Percentiles rank a stretch among this genome's conserved stretches.
phyloP scores from a whole-genome alignment of 371 early-diverging fungal genomes.

The Apophysomyces trapeziformis region DNA sequence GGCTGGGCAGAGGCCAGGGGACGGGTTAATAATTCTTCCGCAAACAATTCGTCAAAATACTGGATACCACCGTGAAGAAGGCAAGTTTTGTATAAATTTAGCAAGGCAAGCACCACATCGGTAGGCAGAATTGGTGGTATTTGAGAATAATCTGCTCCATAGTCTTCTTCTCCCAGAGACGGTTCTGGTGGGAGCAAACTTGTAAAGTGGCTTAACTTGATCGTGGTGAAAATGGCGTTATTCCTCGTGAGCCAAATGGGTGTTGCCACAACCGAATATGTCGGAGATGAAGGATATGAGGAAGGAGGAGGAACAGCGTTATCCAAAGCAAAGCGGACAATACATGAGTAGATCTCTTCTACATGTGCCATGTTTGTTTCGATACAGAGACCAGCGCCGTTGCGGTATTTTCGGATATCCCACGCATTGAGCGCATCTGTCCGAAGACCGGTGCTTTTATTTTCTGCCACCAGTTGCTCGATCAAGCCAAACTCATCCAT shows the following conservation, averaged over 20 bases:
- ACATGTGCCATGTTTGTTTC: constrained; percentile 47
- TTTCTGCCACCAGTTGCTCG: constrained; percentile 33
- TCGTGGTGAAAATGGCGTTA: constrained; percentile 42
- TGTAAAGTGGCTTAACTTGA: constrained; percentile 47
- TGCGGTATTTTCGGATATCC: constrained; percentile 22
- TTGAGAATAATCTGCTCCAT: constrained; percentile 14
- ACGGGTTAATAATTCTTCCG: constrained; percentile 20
- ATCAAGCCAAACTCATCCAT: constrained; percentile 41
- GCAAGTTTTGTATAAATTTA: constrained; percentile 42
- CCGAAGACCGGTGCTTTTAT: constrained; percentile 19
- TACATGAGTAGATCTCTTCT: constrained; percentile 40
- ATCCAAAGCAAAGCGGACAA: constrained; percentile 49
- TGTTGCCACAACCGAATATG: constrained; percentile 14
- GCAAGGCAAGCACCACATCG: constrained; percentile 18
- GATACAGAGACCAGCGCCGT: constrained; percentile 36
- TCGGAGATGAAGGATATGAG: constrained; percentile 8
- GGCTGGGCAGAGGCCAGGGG: constrained; percentile 16
- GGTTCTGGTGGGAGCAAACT: constrained; percentile 33
- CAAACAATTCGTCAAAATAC: constrained; percentile 32
- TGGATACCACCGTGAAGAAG: constrained; percentile 46
- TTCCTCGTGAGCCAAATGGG: constrained; percentile 43
- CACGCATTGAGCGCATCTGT: constrained; percentile 26
- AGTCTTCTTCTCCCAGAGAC: constrained; percentile 5
- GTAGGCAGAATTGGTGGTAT: constrained; percentile 7
- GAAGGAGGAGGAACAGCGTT: constrained; percentile 33